phyloP scores from a whole-genome alignment of 73 alveolate species.

The Loxodes magnus region DNA sequence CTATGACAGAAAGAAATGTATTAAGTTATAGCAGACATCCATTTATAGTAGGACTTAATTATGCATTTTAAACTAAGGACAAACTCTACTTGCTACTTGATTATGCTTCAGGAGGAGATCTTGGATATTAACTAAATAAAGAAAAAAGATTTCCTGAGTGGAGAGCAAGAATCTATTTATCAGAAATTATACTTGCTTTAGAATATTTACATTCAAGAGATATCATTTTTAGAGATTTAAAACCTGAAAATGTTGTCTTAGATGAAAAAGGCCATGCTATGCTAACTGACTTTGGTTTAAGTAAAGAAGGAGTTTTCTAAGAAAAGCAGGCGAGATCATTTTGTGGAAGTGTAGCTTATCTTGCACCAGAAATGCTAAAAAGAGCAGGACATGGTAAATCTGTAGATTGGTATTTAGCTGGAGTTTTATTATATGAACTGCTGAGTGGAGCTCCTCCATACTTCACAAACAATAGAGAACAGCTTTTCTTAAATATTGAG shows the following conservation, averaged over 20 bases:
- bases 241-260: constrained; percentile 91
- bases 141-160: constrained; percentile 71
- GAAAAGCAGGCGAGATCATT: constrained; percentile 59
- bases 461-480: constrained; percentile 70
- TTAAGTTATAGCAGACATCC: constrained; percentile 83
- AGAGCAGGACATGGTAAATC: constrained; percentile 79
- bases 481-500: constrained; percentile 63
- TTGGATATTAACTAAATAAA: constrained; percentile 57
- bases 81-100: constrained; percentile 83
- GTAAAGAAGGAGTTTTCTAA: constrained; percentile 81
- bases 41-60: constrained; percentile 76
- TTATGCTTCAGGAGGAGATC: constrained; percentile 83
- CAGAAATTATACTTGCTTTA: constrained; percentile 85
- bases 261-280: constrained; percentile 90
- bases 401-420: constrained; percentile 89
- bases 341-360: constrained; percentile 91
- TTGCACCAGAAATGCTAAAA: constrained; percentile 88
- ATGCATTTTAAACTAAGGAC: constrained; percentile 86
- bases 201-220: constrained; percentile 87
- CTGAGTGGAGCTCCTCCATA: constrained; percentile 88
- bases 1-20: constrained; percentile 88
- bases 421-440: constrained; percentile 91
- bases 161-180: constrained; percentile 67
- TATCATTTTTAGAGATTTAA: constrained; percentile 87
- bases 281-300: constrained; percentile 95